Conservation (phyloP, 1,139 yeast genomes). For the Pichia sp. region DNA sequence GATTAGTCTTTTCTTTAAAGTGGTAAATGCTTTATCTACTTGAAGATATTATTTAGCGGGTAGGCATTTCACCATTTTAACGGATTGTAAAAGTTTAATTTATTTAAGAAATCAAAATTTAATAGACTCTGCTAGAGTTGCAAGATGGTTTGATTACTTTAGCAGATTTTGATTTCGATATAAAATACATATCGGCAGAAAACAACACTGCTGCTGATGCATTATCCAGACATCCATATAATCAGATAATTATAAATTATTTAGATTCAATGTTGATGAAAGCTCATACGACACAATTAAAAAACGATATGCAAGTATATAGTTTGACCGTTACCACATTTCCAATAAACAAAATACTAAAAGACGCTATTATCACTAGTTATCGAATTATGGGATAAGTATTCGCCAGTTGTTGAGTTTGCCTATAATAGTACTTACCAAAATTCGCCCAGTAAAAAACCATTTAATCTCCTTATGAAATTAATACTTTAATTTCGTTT, state of each 20-base stretch:
- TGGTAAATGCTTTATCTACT: too few species aligned
- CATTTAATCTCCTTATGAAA: too few species aligned
- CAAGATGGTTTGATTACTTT: constrained; percentile 5
- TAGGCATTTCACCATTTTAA: background rate
- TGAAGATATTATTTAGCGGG: too few species aligned
- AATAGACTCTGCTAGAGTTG: background rate
- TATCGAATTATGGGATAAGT: background rate
- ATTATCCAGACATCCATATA: background rate
- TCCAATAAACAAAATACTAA: background rate
- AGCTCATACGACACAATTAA: too few species aligned
- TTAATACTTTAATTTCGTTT: too few species aligned
- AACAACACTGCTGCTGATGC: constrained; percentile 2
- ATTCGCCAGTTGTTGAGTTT: too few species aligned
- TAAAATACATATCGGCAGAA: background rate
- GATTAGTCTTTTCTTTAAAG: too few species aligned
- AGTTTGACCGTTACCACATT: too few species aligned
- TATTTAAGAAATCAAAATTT: background rate
- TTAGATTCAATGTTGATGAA: too few species aligned
- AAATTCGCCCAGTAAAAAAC: too few species aligned
- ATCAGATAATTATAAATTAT: background rate
- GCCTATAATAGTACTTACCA: background rate
- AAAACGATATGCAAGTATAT: too few species aligned
- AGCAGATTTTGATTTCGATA: background rate
- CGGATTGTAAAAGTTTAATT: background rate
- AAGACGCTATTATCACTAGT: background rate